These are phyloP conservation scores for Apophysomyces elegans DNA, from an alignment of 371 early-diverging fungal genomes.

Conservation along the genomic window DNA sequence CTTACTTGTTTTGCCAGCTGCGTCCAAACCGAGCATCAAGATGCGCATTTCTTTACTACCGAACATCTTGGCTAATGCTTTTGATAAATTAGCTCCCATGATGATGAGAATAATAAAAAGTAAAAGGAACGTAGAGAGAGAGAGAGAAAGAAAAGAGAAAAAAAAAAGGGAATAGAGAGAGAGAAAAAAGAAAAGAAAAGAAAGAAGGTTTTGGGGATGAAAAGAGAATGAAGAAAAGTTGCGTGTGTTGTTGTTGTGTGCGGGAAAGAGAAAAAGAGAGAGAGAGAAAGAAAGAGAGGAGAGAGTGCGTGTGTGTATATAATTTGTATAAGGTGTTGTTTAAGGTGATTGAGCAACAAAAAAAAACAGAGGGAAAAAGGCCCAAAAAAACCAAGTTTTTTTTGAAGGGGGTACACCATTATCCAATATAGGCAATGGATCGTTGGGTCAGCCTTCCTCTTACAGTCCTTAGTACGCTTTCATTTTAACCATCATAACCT, in stretches of 20 bases:
- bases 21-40: slow-evolving; percentile 91
- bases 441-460: slow-evolving; percentile 1
- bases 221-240: slow-evolving; percentile 4
- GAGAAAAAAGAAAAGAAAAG: neutral
- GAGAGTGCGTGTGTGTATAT: slow-evolving; percentile 5
- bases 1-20: slow-evolving; percentile 93
- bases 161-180: slow-evolving; percentile 23
- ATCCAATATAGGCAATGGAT: slow-evolving; percentile 9
- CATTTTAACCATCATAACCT: neutral
- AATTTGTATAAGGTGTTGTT: no score
- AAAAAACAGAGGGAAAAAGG: neutral
- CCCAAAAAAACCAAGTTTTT: slow-evolving; percentile 12
- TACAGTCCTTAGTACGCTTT: neutral
- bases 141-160: slow-evolving; percentile 15
- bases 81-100: slow-evolving; percentile 66
- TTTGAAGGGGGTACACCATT: slow-evolving; percentile 10
- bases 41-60: slow-evolving; percentile 90
- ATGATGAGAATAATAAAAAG: slow-evolving; percentile 13
- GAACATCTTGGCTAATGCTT: slow-evolving; percentile 66
- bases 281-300: slow-evolving; percentile 12
- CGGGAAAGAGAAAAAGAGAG: slow-evolving; percentile 9
- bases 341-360: neutral
- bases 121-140: slow-evolving; percentile 7
- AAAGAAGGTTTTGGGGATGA: slow-evolving; percentile 14
- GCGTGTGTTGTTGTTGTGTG: no score